Evolutionary conservation across 352 stramenopile genomes (phyloP), one percentile per base, ranked within the genome.

Genomic region (Thraustochytrium striatum): DNA sequence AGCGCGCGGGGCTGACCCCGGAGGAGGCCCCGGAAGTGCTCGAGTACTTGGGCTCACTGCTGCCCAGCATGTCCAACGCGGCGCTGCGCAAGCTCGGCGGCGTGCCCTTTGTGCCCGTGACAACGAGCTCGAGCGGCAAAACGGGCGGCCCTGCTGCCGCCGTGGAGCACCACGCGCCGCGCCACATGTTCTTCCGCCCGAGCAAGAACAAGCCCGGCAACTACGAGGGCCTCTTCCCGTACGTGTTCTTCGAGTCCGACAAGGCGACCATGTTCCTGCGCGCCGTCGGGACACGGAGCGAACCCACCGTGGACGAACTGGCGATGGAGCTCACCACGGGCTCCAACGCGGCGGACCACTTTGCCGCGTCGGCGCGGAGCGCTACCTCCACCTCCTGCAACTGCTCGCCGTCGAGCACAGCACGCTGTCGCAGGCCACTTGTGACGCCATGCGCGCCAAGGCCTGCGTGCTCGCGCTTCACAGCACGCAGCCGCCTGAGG

Each of bases 191-290:
- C 52, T 75, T 75, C 41, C 65, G 65, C 32, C 65, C 65, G 19
- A 25, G 52, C 7, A n/a, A 21, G 0, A 41, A 61, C 25, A 21
- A 39, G 25, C 16, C 8, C 19, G 65, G 65, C 16, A 75, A 61
- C 11, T 75, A 75, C 50, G 65, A 75, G 32, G 65, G 65, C 35
- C 65, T 75, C 25, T 75, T 75, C 36, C 41, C 65, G 28, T 75
- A 75, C 21, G 65, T 75, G 0, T 25, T 7, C 19, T 75, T 68
- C 39, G 65, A 75, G 21, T 61, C 39, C 43, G 41, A 72, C 25
- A 38, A 25, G 19, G 65, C 65, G 0, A 75, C 58, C 50, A 39
- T 70, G 41, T 75, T 75, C 36, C 2, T 75, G 43, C 44, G 65
- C 21, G 13, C 44, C 36, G 41, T 75, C 5, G 65, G 65, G 7